These are phyloP conservation scores for Ceratocystis alfenasii DNA, from an alignment of 2,329 filamentous ascomycete species.

Conservation along the genomic window DNA sequence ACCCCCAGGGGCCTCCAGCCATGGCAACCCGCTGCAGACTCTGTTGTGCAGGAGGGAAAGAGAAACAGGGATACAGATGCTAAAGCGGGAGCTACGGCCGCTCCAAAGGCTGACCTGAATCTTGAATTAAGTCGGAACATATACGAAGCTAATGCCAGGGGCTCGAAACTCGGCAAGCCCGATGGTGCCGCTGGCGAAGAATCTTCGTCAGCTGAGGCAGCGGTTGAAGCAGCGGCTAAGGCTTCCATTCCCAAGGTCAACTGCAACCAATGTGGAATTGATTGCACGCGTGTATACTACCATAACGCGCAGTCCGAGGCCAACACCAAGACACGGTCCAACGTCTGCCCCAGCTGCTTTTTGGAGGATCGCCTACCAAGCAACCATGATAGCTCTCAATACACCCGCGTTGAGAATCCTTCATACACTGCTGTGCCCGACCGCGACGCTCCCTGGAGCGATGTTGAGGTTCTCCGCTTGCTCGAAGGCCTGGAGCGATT, in stretches of 20 bases:
- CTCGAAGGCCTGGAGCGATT: conserved; percentile 86
- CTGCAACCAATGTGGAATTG: conserved; percentile 84
- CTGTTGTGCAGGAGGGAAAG: conserved; percentile 51
- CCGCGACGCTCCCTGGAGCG: conserved; percentile 78
- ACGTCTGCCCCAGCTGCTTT: conserved; percentile 85
- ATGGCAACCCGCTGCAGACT: conserved; percentile 80
- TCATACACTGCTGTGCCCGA: conserved; percentile 67
- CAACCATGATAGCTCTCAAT: conserved; percentile 68
- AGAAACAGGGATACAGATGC: conserved; percentile 57
- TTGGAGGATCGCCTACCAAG: conserved; percentile 71
- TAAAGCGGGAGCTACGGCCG: conserved; percentile 53
- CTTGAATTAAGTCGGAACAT: conserved; percentile 91
- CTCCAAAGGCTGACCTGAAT: conserved; percentile 69
- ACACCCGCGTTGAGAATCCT: conserved; percentile 81
- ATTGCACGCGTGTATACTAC: conserved; percentile 60
- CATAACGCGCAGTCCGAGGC: conserved; percentile 46
- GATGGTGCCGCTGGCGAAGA: conserved; percentile 70
- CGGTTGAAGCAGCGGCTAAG: conserved; percentile 52
- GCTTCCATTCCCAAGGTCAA: conserved; percentile 57
- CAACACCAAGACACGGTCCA: conserved; percentile 61
- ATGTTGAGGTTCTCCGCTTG: conserved; percentile 76
- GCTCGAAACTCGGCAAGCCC: conserved; percentile 53
- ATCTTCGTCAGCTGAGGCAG: conserved; percentile 49
- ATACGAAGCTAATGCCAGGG: conserved; percentile 84
- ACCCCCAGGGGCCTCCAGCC: conserved; percentile 89